Conservation (phyloP, 2,329 filamentous ascomycete species). For the Mycosphaerella arachidis region DNA sequence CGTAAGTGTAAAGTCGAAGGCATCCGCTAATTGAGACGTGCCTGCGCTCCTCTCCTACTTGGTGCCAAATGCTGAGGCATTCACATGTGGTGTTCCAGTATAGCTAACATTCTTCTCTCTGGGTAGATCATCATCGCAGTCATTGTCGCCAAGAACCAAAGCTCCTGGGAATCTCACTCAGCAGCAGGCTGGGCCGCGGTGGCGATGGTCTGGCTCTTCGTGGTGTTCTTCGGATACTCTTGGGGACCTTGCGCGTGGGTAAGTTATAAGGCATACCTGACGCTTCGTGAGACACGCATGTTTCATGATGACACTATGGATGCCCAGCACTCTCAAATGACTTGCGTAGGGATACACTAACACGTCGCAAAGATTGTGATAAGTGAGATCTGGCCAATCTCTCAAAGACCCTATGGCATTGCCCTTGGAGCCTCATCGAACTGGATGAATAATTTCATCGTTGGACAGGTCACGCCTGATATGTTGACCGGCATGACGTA, state of each 20-base stretch:
- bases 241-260: slow-evolving; percentile 70
- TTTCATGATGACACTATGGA: too few species aligned
- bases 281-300: too few species aligned
- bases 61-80: too few species aligned
- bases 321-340: too few species aligned
- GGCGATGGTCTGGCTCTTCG: slow-evolving; percentile 69
- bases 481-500: slow-evolving; percentile 63
- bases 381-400: slow-evolving; percentile 69
- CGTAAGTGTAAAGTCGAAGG: too few species aligned
- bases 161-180: slow-evolving; percentile 53
- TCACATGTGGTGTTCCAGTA: too few species aligned
- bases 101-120: too few species aligned
- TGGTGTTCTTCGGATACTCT: slow-evolving; percentile 67
- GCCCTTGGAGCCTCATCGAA: slow-evolving; percentile 56
- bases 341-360: too few species aligned
- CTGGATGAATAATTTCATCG: slow-evolving; percentile 47
- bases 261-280: too few species aligned
- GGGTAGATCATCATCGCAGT: slow-evolving; percentile 42
- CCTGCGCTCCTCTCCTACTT: too few species aligned
- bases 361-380: slow-evolving; percentile 44
- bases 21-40: too few species aligned
- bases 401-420: slow-evolving; percentile 65
- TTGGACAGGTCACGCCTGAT: slow-evolving; percentile 59
- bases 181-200: slow-evolving; percentile 67
- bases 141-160: slow-evolving; percentile 61